Base-by-base conservation (phyloP, 2,329 filamentous ascomycete species). In the Aschersonia sp. region DNA sequence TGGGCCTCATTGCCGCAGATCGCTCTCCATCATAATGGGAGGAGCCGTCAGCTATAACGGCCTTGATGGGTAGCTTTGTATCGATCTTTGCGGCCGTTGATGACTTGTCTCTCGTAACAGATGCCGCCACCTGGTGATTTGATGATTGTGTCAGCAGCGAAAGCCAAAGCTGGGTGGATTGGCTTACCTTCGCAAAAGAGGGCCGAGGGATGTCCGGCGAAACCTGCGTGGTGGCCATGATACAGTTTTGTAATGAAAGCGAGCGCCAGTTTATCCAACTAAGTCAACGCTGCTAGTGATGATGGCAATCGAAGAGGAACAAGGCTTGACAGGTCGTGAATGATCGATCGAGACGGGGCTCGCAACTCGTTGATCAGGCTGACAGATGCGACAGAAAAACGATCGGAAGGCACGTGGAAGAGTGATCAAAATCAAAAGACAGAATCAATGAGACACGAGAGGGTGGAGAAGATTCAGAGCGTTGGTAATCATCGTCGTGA, bases 151-250 rank as follows among this genome's bases (percentile, higher is more conserved):
- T 42, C 20, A 42, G 40, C 9, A 6, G 6, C 10, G 40, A n/a
- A 20, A 42, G 20, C 4, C 40, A n/a, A 5, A n/a, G n/a, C 10
- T 42, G n/a, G 10, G 45, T 41, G 48, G 9, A 6, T 35, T 45
- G 5, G 45, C 71, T 50, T 69, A 86, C 84, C 75, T 85, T 88
- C 65, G 84, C 84, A 71, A 89, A 89, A 43, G 84, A 86, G 56
- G 82, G 75, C 65, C 78, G 80, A 47, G 68, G 67, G 48, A 67
- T 54, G 54, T 74, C 72, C 52, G 70, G 58, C 55, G 69, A 63
- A 55, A 71, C 63, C 57, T 68, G 66, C 48, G 68, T 61, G 44
- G 71, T 66, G 52, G 72, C 68, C 73, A 77, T 77, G 53, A 53
- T 57, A 44, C 10, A 42, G 28, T 31, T 30, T 40, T 29, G 38